Percentiles rank a stretch among this genome's conserved stretches.
phyloP scores from a whole-genome alignment of 352 stramenopile species.

The Elongisporangium anandrum region DNA sequence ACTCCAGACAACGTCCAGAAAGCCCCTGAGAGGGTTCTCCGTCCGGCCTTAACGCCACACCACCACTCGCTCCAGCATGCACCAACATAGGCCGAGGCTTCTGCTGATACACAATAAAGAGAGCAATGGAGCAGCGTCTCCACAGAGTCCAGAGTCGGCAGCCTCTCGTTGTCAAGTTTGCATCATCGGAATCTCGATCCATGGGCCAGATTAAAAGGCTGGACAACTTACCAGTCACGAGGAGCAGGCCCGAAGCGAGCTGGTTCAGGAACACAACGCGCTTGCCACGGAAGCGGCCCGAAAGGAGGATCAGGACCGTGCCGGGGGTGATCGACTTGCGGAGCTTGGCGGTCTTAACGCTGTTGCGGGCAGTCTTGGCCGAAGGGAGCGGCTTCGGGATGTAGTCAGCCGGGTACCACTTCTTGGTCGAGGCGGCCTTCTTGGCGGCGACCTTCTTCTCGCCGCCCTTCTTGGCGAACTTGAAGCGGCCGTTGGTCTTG shows the following conservation, averaged over 20 bases:
- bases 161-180: conserved; percentile 68
- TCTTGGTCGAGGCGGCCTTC: conserved; percentile 43
- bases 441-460: conserved; percentile 60
- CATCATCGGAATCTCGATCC: conserved; percentile 51
- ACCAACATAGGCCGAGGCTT: background rate
- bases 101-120: background rate
- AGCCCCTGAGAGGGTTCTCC: background rate
- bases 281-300: conserved; percentile 97
- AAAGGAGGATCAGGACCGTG: conserved; percentile 97
- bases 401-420: conserved; percentile 76
- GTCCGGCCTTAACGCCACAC: background rate
- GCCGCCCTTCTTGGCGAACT: conserved; percentile 53
- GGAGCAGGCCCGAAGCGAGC: conserved; percentile 94
- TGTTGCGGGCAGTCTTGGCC: conserved; percentile 69
- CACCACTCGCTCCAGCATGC: background rate
- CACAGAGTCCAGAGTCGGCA: conserved; percentile 11
- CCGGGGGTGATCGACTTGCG: conserved; percentile 95
- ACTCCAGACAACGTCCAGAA: background rate
- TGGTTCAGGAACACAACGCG: conserved; percentile 98
- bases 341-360: conserved; percentile 90
- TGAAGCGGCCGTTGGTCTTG: conserved; percentile 57
- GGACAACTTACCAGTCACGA: conserved; percentile 89
- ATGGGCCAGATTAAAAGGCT: background rate
- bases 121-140: background rate
- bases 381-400: conserved; percentile 57